Conservation (phyloP, 225 moss, liverwort and hornwort genomes). For the Marchantia polymorpha region DNA sequence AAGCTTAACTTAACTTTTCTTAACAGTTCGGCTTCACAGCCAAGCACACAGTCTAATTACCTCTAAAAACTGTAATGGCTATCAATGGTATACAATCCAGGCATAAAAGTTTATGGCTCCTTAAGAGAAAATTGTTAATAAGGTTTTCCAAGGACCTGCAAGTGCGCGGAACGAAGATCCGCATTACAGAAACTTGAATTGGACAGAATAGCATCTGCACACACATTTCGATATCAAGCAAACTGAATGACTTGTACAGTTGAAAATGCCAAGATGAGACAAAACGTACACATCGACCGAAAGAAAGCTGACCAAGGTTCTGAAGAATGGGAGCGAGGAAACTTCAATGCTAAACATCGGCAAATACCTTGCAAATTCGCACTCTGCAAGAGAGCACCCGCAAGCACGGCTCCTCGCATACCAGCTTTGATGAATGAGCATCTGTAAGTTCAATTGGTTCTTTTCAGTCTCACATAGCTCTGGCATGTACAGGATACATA, state of each 20-base stretch:
- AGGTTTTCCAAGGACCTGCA: constrained; percentile 42
- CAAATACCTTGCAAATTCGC: constrained; percentile 65
- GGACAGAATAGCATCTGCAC: constrained; percentile 64
- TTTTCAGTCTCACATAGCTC: not conserved
- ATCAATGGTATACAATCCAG: no score
- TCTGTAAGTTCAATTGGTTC: constrained; percentile 38
- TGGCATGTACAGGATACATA: not conserved
- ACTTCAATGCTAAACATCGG: not conserved
- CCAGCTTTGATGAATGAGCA: constrained; percentile 50
- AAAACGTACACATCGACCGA: not conserved
- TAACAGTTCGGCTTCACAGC: no score
- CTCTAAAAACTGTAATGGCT: no score
- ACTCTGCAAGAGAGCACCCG: constrained; percentile 79
- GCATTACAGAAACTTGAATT: constrained; percentile 83
- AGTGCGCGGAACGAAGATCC: constrained; percentile 77
- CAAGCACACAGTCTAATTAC: no score
- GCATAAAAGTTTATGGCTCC: no score
- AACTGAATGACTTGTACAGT: not conserved
- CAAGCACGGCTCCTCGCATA: constrained; percentile 79
- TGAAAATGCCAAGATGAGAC: not conserved
- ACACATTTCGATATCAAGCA: not conserved
- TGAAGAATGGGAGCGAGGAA: not conserved
- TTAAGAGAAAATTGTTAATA: not conserved
- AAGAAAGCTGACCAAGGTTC: not conserved
- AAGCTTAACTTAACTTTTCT: no score